Conservation (phyloP, 2,329 filamentous ascomycete species). For the Myotisia sp. region DNA sequence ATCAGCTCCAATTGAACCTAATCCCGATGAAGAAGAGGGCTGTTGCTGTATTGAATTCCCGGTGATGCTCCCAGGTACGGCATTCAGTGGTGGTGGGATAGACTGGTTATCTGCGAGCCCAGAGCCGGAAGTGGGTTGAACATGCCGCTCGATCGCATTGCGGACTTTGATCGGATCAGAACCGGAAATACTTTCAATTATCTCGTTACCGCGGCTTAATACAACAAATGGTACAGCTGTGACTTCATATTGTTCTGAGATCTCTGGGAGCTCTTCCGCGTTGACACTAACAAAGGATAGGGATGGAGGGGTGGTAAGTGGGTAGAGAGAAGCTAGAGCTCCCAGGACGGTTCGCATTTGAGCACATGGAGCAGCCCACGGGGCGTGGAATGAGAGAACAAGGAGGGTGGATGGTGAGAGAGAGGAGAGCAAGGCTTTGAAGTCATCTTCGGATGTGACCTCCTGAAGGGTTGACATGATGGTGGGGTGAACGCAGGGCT, state of each 20-base stretch:
- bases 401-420: slow-evolving; percentile 58
- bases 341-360: slow-evolving; percentile 82
- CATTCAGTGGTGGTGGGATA: slow-evolving; percentile 28
- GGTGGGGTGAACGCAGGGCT: too few species aligned
- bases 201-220: slow-evolving; percentile 57
- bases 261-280: slow-evolving; percentile 82
- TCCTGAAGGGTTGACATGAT: slow-evolving; percentile 65
- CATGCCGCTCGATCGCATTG: slow-evolving; percentile 70
- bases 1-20: slow-evolving; percentile 12
- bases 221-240: slow-evolving; percentile 88
- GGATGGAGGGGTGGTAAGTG: slow-evolving; percentile 47
- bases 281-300: slow-evolving; percentile 83
- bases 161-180: slow-evolving; percentile 79
- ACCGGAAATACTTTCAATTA: slow-evolving; percentile 75
- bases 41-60: slow-evolving; percentile 19
- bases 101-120: slow-evolving; percentile 22
- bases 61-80: slow-evolving; percentile 21
- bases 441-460: slow-evolving; percentile 59
- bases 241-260: slow-evolving; percentile 86
- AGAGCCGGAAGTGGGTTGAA: slow-evolving; percentile 33
- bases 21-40: slow-evolving; percentile 16
- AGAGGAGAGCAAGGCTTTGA: slow-evolving; percentile 52
- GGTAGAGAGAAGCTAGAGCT: slow-evolving; percentile 75
- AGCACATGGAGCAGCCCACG: slow-evolving; percentile 90
- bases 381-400: slow-evolving; percentile 86